phyloP scores from a whole-genome alignment of 768 basidiomycete genomes.

The Boletus sp. region DNA sequence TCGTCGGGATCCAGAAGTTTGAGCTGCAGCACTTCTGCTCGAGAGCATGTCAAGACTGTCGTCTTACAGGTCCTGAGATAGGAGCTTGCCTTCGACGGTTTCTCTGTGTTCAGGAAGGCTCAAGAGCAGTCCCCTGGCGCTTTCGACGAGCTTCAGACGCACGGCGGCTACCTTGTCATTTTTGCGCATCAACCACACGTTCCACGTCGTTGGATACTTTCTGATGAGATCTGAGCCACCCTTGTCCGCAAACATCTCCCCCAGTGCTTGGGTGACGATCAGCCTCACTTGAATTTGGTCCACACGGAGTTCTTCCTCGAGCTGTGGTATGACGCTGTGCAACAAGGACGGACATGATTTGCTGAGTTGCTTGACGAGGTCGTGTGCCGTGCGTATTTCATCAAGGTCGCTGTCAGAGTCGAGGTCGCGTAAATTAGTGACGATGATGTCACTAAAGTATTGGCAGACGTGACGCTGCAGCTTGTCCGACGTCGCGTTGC shows the following conservation, averaged over 20 bases:
- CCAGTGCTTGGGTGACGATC: constrained; percentile 84
- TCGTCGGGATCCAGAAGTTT: constrained; percentile 91
- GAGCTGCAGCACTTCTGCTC: constrained; percentile 51
- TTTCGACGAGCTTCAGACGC: constrained; percentile 77
- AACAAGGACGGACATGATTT: constrained; percentile 77
- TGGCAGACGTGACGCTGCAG: constrained; percentile 86
- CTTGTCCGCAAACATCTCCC: constrained; percentile 86
- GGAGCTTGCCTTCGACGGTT: constrained; percentile 67
- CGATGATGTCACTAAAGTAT: constrained; percentile 91
- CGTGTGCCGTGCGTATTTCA: constrained; percentile 75
- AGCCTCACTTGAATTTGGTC: constrained; percentile 69
- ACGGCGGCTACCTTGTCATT: constrained; percentile 73
- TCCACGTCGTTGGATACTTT: constrained; percentile 86
- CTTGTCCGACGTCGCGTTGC: constrained; percentile 80
- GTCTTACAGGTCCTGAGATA: not conserved
- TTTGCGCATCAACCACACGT: constrained; percentile 73
- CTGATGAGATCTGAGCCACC: constrained; percentile 68
- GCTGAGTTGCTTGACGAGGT: constrained; percentile 81
- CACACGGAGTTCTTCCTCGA: constrained; percentile 86
- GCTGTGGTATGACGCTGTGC: constrained; percentile 87
- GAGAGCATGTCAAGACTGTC: constrained; percentile 4
- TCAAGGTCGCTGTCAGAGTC: constrained; percentile 57
- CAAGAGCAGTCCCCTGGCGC: constrained; percentile 55
- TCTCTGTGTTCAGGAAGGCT: constrained; percentile 66
- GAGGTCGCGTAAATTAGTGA: constrained; percentile 51